Evolutionary conservation across 805 yeast genomes (phyloP).

Genomic region (Helenozyma rhizophorensis): DNA sequence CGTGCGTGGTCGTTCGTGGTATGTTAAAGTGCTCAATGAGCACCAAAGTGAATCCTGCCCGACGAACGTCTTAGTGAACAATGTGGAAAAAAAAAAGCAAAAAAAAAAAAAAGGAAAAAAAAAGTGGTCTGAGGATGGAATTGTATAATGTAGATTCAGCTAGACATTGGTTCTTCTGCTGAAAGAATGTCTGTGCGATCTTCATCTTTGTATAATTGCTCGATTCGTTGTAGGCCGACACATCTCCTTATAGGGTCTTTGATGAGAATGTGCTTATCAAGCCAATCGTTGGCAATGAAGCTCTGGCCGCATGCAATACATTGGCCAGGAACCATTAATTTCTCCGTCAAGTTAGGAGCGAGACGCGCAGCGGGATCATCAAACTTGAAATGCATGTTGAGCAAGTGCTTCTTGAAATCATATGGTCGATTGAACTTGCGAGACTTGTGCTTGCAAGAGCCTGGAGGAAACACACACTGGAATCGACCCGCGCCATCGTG

Average conservation of each 20-base stretch:
- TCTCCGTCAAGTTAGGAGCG: constrained; percentile 38
- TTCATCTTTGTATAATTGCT: constrained; percentile 2
- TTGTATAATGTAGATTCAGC: too few species aligned
- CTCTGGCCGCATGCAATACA: constrained; percentile 47
- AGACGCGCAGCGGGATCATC: constrained; percentile 38
- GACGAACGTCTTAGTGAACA: too few species aligned
- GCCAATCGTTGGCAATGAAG: constrained; percentile 51
- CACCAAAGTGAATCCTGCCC: too few species aligned
- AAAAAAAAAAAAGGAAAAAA: too few species aligned
- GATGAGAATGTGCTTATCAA: constrained; percentile 49
- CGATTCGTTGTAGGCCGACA: constrained; percentile 8
- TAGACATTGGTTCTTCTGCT: too few species aligned
- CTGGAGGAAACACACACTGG: constrained; percentile 38
- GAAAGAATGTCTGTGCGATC: too few species aligned
- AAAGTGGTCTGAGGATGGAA: too few species aligned
- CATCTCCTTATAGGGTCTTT: constrained; percentile 5
- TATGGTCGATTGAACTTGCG: constrained; percentile 42
- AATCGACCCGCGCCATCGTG: constrained; percentile 42
- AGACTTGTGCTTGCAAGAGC: constrained; percentile 38
- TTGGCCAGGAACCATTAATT: constrained; percentile 32
- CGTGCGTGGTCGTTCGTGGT: too few species aligned
- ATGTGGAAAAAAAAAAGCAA: too few species aligned
- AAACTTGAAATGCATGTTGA: constrained; percentile 39
- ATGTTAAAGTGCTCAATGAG: too few species aligned
- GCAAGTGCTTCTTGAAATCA: constrained; percentile 42